A percentile compares a stretch with the other conserved stretches of the same genome.
These are phyloP conservation scores for Exutisphaerella laricina DNA, from an alignment of 2,329 filamentous ascomycete genomes.

Conservation along the genomic window DNA sequence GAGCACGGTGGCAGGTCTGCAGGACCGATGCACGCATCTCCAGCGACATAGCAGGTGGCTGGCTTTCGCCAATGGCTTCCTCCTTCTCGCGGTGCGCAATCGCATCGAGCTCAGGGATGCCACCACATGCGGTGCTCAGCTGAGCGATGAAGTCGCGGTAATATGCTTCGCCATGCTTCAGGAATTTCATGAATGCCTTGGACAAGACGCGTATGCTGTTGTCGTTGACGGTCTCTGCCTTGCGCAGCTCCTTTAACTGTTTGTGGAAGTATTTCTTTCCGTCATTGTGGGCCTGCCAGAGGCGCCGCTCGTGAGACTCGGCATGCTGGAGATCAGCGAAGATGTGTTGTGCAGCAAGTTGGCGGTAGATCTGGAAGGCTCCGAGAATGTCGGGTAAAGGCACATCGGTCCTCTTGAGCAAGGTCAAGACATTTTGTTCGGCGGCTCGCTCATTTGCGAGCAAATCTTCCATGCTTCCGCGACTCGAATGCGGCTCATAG, in stretches of 20 bases:
- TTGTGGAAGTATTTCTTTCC: constrained; percentile 76
- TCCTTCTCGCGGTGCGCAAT: constrained; percentile 41
- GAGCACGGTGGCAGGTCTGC: constrained; percentile 70
- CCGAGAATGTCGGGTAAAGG: constrained; percentile 22
- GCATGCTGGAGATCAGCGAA: constrained; percentile 65
- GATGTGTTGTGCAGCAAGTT: constrained; percentile 65
- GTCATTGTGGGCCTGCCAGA: constrained; percentile 74
- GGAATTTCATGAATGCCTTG: constrained; percentile 75
- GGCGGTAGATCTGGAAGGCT: constrained; percentile 50
- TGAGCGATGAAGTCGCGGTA: constrained; percentile 81
- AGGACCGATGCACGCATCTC: constrained; percentile 57
- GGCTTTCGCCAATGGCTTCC: constrained; percentile 26
- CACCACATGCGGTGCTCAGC: constrained; percentile 56
- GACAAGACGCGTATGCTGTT: constrained; percentile 70
- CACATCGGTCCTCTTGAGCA: constrained; percentile 24
- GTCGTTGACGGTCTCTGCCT: constrained; percentile 47
- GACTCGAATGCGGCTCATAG: constrained; percentile 25
- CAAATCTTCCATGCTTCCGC: constrained; percentile 30
- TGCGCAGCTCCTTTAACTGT: constrained; percentile 51
- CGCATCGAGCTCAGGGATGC: constrained; percentile 53
- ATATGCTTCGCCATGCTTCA: constrained; percentile 82
- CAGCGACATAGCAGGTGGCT: constrained; percentile 22
- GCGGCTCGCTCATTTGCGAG: constrained; percentile 28
- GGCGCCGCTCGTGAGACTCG: constrained; percentile 59
- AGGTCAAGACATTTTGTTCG: constrained; percentile 25